Percentiles rank a stretch among this genome's conserved stretches.
phyloP scores from a whole-genome alignment of 805 yeast genomes.

The Lipomyces chichibuensis region DNA sequence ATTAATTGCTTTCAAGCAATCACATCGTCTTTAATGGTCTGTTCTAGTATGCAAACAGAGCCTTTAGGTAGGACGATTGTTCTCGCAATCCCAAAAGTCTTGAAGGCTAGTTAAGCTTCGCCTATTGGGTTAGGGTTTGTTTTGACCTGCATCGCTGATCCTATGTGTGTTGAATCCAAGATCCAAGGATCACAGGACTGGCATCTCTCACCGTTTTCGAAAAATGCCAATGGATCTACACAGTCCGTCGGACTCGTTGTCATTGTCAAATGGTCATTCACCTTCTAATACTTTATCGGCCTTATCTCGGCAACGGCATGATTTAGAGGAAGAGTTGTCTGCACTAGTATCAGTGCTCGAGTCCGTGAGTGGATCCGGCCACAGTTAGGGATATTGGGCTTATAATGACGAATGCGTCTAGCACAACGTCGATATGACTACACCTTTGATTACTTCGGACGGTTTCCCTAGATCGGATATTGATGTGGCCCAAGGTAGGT shows the following conservation, averaged over 20 bases:
- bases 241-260: constrained; percentile 8
- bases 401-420: constrained; percentile 15
- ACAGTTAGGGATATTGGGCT: not conserved
- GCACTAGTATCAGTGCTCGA: constrained; percentile 24
- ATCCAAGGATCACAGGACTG: not conserved
- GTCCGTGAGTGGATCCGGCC: constrained; percentile 11
- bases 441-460: constrained; percentile 65
- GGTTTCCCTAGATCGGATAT: constrained; percentile 87
- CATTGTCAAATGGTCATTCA: constrained; percentile 4
- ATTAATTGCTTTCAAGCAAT: not conserved
- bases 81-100: too few relatives aligned
- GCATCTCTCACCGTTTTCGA: not conserved
- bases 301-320: constrained; percentile 8
- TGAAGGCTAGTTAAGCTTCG: too few relatives aligned
- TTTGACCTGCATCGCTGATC: too few relatives aligned
- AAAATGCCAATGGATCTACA: constrained; percentile 6
- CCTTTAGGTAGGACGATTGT: not conserved
- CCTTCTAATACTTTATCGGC: not conserved
- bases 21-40: not conserved
- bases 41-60: not conserved
- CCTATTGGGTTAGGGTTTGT: not conserved
- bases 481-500: constrained; percentile 62
- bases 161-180: too few relatives aligned
- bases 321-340: constrained; percentile 26
- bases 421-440: constrained; percentile 62